Evolutionary conservation across 129 eudicot species (phyloP), one percentile per base, ranked within the genome.

Genomic region (Arctium minus): DNA sequence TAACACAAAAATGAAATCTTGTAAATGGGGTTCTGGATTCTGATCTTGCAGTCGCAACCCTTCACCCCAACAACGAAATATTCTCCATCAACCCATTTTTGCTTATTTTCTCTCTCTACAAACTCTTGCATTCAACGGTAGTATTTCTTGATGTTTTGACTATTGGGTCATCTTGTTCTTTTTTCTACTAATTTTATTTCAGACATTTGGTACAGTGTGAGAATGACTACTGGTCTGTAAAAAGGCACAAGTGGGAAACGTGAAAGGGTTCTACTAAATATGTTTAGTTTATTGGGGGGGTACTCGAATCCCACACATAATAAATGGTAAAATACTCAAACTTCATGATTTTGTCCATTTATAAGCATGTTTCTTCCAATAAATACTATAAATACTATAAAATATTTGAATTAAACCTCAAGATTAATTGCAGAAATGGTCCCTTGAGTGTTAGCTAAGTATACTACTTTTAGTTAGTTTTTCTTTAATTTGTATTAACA

Each of bases 21-120:
- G 84, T 12, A 62, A 77, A 83, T 86, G 88, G 89, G 90, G 83
- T 84, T 74, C 67, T 40, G 83, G 85, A 67, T 42, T 75, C 67
- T 90, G 82, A 83, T 85, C 88, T 22, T 87, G 86, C 88, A 86
- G 88, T 82, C 60, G 87, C 81, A 85, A 82, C 77, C 77, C 83
- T 79, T 79, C 83, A 74, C 73, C 80, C 85, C 56, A 65, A 17
- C 10, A 40, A 12, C 85, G 36, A 40, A 73, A 81, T 50, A 65
- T 44, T 50, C 53, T 67, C 69, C 56, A 76, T 83, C 82, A 77
- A 70, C 81, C 86, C 86, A 83, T 83, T 50, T 29, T 48, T 29
- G 75, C 50, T 75, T 36, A 38, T 75, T 36, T 30, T 74, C 44
- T 81, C 79, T 82, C 48, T 77, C 67, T 35, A 4, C 22, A 70